These are phyloP conservation scores for Monosporascus sp. DNA, from an alignment of 2,329 filamentous ascomycete species.

Conservation along the genomic window DNA sequence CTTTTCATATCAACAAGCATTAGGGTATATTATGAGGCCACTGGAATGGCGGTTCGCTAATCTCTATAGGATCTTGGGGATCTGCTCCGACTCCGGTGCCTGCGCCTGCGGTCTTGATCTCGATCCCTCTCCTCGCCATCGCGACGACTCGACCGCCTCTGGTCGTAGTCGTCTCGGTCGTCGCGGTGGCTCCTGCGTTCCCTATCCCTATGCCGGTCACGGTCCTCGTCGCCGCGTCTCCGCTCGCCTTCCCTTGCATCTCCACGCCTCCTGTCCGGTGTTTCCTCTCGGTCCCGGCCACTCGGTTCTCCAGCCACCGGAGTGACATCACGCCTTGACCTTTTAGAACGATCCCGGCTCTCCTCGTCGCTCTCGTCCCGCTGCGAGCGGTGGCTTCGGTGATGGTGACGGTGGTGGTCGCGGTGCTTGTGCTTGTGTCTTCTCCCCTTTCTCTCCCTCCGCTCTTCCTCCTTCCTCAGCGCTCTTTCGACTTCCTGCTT, in stretches of 20 bases:
- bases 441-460: constrained; percentile 42
- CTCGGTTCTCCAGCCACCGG: constrained; percentile 16
- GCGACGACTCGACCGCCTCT: constrained; percentile 10
- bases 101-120: constrained; percentile 20
- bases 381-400: constrained; percentile 40
- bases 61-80: constrained; percentile 32
- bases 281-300: constrained; percentile 22
- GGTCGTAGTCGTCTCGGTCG: constrained; percentile 12
- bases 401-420: constrained; percentile 37
- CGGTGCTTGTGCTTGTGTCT: constrained; percentile 36
- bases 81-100: constrained; percentile 36
- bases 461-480: constrained; percentile 47
- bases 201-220: constrained; percentile 15
- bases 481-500: constrained; percentile 79
- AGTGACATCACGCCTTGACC: constrained; percentile 34
- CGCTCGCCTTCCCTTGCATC: constrained; percentile 26
- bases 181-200: constrained; percentile 16
- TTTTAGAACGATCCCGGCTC: constrained; percentile 21
- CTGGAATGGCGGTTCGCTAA: constrained; percentile 6
- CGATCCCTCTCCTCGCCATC: constrained; percentile 20
- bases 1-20: background rate
- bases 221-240: constrained; percentile 24
- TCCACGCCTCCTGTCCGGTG: constrained; percentile 17
- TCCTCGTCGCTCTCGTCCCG: constrained; percentile 20
- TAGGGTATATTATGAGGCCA: background rate